phyloP scores from a whole-genome alignment of 352 stramenopile genomes.

The Phytophthora idaei region DNA sequence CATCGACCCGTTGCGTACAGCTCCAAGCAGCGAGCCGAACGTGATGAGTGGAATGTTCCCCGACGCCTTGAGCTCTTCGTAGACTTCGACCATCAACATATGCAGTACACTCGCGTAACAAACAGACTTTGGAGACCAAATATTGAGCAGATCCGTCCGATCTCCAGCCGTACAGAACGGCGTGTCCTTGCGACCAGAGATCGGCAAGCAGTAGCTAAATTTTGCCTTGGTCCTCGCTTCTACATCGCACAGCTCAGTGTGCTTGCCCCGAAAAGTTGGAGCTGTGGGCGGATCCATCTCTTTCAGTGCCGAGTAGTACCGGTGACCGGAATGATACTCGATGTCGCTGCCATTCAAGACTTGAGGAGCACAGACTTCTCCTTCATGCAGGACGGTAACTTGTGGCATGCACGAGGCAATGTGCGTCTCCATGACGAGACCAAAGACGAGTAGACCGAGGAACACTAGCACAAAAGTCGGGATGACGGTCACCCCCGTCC shows the following conservation, averaged over 20 bases:
- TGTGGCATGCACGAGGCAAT: constrained; percentile 21
- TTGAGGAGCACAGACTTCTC: constrained; percentile 12
- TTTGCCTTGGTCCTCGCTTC: constrained; percentile 4
- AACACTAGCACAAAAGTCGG: constrained; percentile 25
- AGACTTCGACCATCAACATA: constrained; percentile 63
- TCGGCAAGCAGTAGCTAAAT: constrained; percentile 54
- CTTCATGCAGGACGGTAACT: constrained; percentile 7
- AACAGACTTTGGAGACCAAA: constrained; percentile 36
- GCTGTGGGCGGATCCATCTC: constrained; percentile 18
- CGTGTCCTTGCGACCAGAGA: constrained; percentile 50
- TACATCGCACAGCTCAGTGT: constrained; percentile 26
- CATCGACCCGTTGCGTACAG: constrained; percentile 50
- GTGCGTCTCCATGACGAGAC: constrained; percentile 25
- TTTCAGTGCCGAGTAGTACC: constrained; percentile 26
- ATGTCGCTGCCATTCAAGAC: constrained; percentile 19
- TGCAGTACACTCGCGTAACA: constrained; percentile 56
- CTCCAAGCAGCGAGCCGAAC: constrained; percentile 56
- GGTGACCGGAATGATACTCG: constrained; percentile 29
- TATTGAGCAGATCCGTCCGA: constrained; percentile 48
- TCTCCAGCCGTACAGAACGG: constrained; percentile 49
- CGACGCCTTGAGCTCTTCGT: constrained; percentile 43
- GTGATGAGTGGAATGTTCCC: constrained; percentile 38
- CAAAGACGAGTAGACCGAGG: constrained; percentile 22
- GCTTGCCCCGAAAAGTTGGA: constrained; percentile 36
- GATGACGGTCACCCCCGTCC: constrained; percentile 21